A percentile compares a stretch with the other conserved stretches of the same genome.
Conservation (phyloP, 805 yeast genomes). For the Candida parachauliodes region DNA sequence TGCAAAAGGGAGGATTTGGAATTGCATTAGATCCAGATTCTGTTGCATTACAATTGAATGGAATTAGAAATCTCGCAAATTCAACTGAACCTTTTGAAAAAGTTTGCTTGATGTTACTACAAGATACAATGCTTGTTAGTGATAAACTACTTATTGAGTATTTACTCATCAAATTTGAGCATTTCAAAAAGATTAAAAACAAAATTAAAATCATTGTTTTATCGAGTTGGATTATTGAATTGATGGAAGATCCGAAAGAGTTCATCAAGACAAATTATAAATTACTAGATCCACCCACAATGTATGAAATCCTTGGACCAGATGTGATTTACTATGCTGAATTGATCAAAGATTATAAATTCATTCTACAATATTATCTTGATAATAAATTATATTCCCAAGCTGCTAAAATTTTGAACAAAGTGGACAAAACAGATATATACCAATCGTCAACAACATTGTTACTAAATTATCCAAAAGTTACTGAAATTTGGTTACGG, state of each 20-base stretch:
- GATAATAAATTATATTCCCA: conserved; percentile 69
- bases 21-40: conserved; percentile 11
- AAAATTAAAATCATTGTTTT: conserved; percentile 41
- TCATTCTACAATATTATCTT: conserved; percentile 67
- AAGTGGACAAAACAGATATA: conserved; percentile 30
- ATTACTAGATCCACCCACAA: conserved; percentile 58
- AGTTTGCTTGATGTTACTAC: conserved; percentile 51
- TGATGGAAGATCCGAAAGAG: conserved; percentile 22
- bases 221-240: conserved; percentile 65
- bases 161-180: conserved; percentile 26
- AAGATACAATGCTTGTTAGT: conserved; percentile 13
- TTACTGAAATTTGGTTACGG: conserved; percentile 74
- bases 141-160: conserved; percentile 31
- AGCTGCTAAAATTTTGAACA: conserved; percentile 52
- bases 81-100: conserved; percentile 69
- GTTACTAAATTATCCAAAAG: conserved; percentile 61
- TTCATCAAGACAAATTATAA: conserved; percentile 51
- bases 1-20: conserved; percentile 34
- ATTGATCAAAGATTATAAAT: conserved; percentile 62
- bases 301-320: conserved; percentile 69
- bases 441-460: conserved; percentile 70
- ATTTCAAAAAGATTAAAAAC: conserved; percentile 24
- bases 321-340: conserved; percentile 69
- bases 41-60: conserved; percentile 36
- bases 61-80: conserved; percentile 47